Evolutionary conservation across 1,139 yeast species (phyloP).

Genomic region (Taphrina deformans): DNA sequence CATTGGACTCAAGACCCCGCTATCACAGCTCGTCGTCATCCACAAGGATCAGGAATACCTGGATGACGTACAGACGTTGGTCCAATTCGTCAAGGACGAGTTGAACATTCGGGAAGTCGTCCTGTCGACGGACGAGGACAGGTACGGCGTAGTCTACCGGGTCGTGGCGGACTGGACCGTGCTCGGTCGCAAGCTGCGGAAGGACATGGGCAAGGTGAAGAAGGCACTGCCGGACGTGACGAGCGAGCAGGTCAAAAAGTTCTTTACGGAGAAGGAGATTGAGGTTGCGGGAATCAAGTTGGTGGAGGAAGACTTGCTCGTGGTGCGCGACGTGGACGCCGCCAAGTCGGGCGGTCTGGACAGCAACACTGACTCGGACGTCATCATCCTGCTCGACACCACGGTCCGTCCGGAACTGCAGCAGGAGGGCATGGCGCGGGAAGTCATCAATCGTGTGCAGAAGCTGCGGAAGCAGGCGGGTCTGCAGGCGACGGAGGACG

Average conservation of each 20-base stretch:
- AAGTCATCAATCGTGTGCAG: conserved; percentile 93
- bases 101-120: conserved; percentile 85
- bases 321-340: conserved; percentile 76
- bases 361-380: conserved; percentile 67
- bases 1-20: conserved; percentile 91
- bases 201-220: conserved; percentile 90
- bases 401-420: conserved; percentile 83
- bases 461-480: conserved; percentile 97
- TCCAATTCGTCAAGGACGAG: conserved; percentile 81
- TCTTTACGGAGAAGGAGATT: conserved; percentile 69
- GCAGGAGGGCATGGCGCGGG: conserved; percentile 95
- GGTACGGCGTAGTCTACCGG: conserved; percentile 85
- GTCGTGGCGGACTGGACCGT: conserved; percentile 99
- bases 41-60: conserved; percentile 76
- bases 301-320: conserved; percentile 83
- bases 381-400: conserved; percentile 83
- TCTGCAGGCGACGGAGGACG: conserved; percentile 91
- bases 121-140: conserved; percentile 86
- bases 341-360: conserved; percentile 35
- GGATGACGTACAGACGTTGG: conserved; percentile 73
- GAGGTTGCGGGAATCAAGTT: conserved; percentile 87
- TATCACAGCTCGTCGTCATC: conserved; percentile 80
- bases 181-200: conserved; percentile 93
- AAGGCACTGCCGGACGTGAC: conserved; percentile 82
- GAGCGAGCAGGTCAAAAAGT: conserved; percentile 77